phyloP scores from a whole-genome alignment of 768 basidiomycete genomes.

The Boletus patriciae region DNA sequence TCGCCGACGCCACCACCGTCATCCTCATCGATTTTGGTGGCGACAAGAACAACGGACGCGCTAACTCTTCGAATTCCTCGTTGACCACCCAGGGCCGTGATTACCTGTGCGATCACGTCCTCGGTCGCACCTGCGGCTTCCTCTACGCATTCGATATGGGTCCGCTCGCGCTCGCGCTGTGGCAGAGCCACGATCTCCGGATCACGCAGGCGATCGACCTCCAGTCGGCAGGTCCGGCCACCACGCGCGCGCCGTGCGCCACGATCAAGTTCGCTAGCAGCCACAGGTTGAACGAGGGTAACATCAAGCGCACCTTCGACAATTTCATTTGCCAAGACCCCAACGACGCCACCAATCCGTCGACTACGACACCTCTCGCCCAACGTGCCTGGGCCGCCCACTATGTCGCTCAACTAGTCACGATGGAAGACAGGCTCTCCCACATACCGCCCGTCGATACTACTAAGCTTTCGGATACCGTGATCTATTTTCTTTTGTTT shows the following conservation, averaged over 20 bases:
- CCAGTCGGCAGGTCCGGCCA: conserved; percentile 20
- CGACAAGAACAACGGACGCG: conserved; percentile 37
- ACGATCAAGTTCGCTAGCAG: conserved; percentile 18
- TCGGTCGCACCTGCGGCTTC: conserved; percentile 29
- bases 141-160: conserved; percentile 34
- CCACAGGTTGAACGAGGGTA: conserved; percentile 9
- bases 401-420: conserved; percentile 25
- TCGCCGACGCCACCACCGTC: conserved; percentile 29
- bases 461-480: conserved; percentile 21
- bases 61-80: conserved; percentile 19
- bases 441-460: conserved; percentile 30
- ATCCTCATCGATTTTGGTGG: conserved; percentile 28
- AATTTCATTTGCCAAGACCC: conserved; percentile 3
- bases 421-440: conserved; percentile 23
- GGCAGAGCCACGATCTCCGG: conserved; percentile 34
- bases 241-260: conserved; percentile 18
- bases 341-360: background rate
- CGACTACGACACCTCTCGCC: conserved; percentile 21
- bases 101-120: conserved; percentile 31
- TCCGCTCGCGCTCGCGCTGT: conserved; percentile 30
- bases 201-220: conserved; percentile 35
- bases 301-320: conserved; percentile 18
- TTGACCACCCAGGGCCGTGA: conserved; percentile 20
- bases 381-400: conserved; percentile 35
- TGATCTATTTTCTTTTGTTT: conserved; percentile 3